These are phyloP conservation scores for Hippophae gyantsensis DNA, from an alignment of 306 rosid genomes.

Conservation along the genomic window DNA sequence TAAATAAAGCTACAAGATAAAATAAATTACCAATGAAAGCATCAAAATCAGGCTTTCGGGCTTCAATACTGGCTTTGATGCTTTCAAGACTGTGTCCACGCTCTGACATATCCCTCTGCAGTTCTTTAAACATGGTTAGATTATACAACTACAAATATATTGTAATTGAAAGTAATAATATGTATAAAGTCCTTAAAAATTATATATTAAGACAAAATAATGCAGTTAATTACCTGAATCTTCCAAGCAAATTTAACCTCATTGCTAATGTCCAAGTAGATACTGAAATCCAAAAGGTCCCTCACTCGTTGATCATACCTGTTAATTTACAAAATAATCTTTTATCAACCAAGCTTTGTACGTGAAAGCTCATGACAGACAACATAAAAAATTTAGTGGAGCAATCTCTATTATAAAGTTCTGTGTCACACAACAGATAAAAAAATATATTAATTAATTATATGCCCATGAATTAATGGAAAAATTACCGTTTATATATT, in stretches of 20 bases:
- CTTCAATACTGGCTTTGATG: conserved; percentile 97
- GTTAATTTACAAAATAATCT: neutral
- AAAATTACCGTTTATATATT: too few species aligned
- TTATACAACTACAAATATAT: neutral
- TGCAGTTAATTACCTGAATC: conserved; percentile 58
- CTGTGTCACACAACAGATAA: too few species aligned
- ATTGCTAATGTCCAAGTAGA: conserved; percentile 96
- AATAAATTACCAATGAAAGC: conserved; percentile 67
- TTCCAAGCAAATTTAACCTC: conserved; percentile 99
- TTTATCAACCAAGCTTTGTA: too few species aligned
- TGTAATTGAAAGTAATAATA: neutral
- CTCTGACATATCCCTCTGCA: conserved; percentile 97
- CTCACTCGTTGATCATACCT: conserved; percentile 90
- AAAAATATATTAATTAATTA: too few species aligned
- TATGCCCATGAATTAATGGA: too few species aligned
- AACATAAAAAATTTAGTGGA: too few species aligned
- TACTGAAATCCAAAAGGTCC: conserved; percentile 91
- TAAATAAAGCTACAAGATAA: too few species aligned
- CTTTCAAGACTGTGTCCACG: conserved; percentile 99
- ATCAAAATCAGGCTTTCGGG: conserved; percentile 92
- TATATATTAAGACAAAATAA: neutral
- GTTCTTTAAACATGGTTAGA: conserved; percentile 15
- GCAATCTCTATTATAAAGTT: too few species aligned
- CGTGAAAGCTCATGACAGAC: too few species aligned
- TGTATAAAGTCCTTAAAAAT: too few species aligned